phyloP scores from a whole-genome alignment of 768 basidiomycete species.

The Boletus bicolor region DNA sequence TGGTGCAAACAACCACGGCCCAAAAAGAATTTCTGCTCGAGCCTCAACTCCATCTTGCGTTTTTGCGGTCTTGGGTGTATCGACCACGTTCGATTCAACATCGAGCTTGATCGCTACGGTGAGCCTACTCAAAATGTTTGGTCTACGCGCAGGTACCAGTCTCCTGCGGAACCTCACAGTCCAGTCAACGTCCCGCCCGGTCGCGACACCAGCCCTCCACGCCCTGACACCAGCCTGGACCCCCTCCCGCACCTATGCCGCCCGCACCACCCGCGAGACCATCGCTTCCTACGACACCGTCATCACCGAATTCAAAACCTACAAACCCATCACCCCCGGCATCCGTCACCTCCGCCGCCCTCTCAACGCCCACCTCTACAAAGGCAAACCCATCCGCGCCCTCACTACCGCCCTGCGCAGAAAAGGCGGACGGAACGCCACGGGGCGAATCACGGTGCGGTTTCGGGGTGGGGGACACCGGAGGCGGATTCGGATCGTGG shows the following conservation, averaged over 20 bases:
- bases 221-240: conserved; percentile 3
- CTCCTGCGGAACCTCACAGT: conserved; percentile 16
- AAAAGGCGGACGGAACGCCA: conserved; percentile 81
- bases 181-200: conserved; percentile 2
- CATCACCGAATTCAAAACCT: conserved; percentile 74
- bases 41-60: too few species aligned
- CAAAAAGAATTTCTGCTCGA: conserved; percentile 1
- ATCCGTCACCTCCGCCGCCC: conserved; percentile 86
- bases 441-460: conserved; percentile 84
- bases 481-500: conserved; percentile 79
- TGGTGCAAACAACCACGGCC: conserved; percentile 24
- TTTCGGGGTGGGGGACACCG: conserved; percentile 90
- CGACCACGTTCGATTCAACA: not conserved
- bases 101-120: too few species aligned
- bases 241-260: conserved; percentile 35
- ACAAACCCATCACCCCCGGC: conserved; percentile 84
- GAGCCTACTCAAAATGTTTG: not conserved
- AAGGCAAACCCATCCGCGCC: conserved; percentile 77
- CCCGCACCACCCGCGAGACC: conserved; percentile 28
- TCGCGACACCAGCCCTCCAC: conserved; percentile 6
- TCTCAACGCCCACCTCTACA: conserved; percentile 76
- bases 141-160: conserved; percentile 12
- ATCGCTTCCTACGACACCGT: conserved; percentile 37
- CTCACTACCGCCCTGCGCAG: conserved; percentile 81
- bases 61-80: not conserved